phyloP scores from a whole-genome alignment of 176 grass and related monocot genomes.

The Zea luxurians region DNA sequence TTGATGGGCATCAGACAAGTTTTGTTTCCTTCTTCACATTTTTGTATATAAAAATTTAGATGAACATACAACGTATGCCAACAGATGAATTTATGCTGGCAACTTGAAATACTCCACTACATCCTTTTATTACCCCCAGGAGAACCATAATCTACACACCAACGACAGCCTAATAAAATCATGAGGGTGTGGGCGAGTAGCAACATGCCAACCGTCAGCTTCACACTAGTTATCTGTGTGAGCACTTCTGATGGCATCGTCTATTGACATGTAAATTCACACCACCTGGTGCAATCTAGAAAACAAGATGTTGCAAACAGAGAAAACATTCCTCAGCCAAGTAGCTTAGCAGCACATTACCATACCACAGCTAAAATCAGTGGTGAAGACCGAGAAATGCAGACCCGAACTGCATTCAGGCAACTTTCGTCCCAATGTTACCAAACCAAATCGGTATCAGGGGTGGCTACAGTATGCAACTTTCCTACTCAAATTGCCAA shows the following conservation, averaged over 20 bases:
- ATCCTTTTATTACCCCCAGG: background rate
- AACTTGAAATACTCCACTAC: background rate
- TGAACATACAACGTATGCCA: background rate
- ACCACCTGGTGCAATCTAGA: background rate
- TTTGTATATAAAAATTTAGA: background rate
- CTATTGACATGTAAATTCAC: background rate
- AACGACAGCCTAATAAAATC: background rate
- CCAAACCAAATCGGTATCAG: constrained; percentile 20
- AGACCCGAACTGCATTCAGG: background rate
- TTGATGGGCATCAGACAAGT: constrained; percentile 3
- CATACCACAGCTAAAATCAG: background rate
- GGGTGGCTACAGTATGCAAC: background rate
- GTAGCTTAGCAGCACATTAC: background rate
- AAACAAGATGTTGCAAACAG: background rate
- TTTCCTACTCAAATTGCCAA: constrained; percentile 7
- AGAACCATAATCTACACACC: background rate
- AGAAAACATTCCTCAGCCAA: background rate
- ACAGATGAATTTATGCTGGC: constrained; percentile 1
- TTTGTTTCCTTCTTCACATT: background rate
- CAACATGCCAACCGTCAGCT: background rate
- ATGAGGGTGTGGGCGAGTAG: background rate
- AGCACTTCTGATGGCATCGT: background rate
- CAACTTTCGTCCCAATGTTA: background rate
- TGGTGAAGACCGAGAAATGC: background rate
- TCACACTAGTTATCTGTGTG: background rate